Conservation (phyloP, 2,329 filamentous ascomycete species). For the Colletotrichum coccodes region DNA sequence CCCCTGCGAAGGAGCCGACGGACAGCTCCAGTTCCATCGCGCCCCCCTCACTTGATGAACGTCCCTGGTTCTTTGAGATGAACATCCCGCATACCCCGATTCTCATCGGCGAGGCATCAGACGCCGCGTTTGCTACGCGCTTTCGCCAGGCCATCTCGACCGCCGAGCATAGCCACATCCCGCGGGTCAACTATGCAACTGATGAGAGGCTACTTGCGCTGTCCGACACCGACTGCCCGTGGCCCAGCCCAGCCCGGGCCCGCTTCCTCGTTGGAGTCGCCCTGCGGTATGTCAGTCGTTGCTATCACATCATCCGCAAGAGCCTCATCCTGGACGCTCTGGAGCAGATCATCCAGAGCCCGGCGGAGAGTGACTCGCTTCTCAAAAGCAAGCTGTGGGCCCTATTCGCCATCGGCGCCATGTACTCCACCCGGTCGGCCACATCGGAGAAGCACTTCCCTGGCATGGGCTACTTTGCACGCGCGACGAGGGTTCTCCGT, state of each 20-base stretch:
- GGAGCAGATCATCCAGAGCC: constrained; percentile 48
- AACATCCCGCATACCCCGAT: constrained; percentile 46
- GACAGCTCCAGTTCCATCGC: constrained; percentile 20
- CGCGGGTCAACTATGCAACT: constrained; percentile 45
- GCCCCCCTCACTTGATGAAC: constrained; percentile 36
- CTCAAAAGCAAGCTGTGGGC: constrained; percentile 53
- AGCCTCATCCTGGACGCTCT: constrained; percentile 49
- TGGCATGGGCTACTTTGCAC: constrained; percentile 53
- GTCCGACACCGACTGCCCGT: constrained; percentile 44
- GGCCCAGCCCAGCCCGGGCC: constrained; percentile 51
- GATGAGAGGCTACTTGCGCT: constrained; percentile 42
- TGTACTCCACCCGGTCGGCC: constrained; percentile 53
- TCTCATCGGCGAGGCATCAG: constrained; percentile 48
- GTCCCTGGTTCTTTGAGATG: constrained; percentile 48
- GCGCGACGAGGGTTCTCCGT: constrained; percentile 49
- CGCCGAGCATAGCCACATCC: constrained; percentile 43
- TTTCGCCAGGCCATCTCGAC: constrained; percentile 47
- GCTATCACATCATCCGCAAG: constrained; percentile 53
- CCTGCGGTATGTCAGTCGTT: constrained; percentile 49
- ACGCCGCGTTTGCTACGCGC: constrained; percentile 48
- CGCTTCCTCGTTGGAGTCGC: constrained; percentile 51
- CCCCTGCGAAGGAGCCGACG: constrained; percentile 1
- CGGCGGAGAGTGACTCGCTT: constrained; percentile 44
- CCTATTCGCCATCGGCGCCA: constrained; percentile 56
- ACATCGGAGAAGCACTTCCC: constrained; percentile 48